Evolutionary conservation across 257 asterid genomes (phyloP), one percentile per base, ranked within the genome.

Genomic region (Solanum rostratum): DNA sequence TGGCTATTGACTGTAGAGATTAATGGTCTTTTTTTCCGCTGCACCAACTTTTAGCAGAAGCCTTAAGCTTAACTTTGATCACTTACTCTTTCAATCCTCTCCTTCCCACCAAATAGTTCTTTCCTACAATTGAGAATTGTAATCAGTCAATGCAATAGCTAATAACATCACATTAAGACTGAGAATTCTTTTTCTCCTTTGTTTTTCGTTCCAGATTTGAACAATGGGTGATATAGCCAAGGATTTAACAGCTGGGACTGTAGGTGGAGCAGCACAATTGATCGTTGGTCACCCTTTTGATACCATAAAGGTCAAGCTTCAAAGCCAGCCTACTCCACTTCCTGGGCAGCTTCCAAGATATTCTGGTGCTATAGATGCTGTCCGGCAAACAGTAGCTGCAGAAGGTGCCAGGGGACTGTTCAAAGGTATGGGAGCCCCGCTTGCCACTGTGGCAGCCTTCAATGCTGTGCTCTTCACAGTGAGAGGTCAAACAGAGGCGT

Each of bases 351-450:
- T 74, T 37, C 98, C 94, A 8, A 96, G 89, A 85, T 96, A 62
- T 74, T 82, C 92, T 8, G 98, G 99, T 18, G 98, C 99, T 59
- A 87, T 95, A 22, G 98, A 96, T 91, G 99, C 98, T 24, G 94
- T 96, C 84, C 91, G 89, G 81, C 95, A 95, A 90, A 96, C 99
- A 73, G 0, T 95, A 84, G 95, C 99, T 45, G 97, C 97, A 22
- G 99, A 96, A 91, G 98, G 99, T 63, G 91, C 98, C 8, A 83
- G 92, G 85, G 99, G 99, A 39, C 79, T 96, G 90, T 96, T 92
- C 91, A 94, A 94, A 87, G 98, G 98, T 54, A 96, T 96, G 99
- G 99, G 98, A 7, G 99, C 99, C 62, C 95, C 91, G 69, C 94
- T 95, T 52, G 98, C 98, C 57, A 95, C 98, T 3, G 97, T 95